Conservation (phyloP, 805 yeast genomes). For the Candida maesae region DNA sequence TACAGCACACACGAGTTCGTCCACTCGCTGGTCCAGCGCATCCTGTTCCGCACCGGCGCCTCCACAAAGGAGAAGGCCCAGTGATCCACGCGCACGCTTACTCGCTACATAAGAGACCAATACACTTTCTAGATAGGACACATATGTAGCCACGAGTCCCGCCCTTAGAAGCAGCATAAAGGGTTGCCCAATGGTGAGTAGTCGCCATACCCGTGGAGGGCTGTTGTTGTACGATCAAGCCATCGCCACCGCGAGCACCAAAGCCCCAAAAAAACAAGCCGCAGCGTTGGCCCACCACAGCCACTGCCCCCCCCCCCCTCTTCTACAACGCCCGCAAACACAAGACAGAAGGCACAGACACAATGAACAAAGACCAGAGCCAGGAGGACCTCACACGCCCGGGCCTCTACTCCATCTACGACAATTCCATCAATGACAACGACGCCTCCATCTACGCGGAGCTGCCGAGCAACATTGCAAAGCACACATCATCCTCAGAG, state of each 20-base stretch:
- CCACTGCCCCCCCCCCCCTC: neutral
- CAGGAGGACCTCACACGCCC: conserved; percentile 16
- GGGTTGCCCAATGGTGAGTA: too few species aligned
- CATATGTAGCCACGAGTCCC: too few species aligned
- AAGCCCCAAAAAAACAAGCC: too few species aligned
- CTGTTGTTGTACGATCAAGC: too few species aligned
- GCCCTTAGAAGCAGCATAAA: too few species aligned
- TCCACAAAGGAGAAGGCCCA: conserved; percentile 5
- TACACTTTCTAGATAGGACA: too few species aligned
- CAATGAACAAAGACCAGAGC: conserved; percentile 3
- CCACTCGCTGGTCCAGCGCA: conserved; percentile 20
- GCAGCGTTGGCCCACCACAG: too few species aligned
- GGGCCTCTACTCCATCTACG: conserved; percentile 15
- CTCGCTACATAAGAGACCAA: too few species aligned
- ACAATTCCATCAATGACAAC: conserved; percentile 10
- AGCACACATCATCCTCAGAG: conserved; percentile 6
- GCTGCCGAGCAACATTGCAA: conserved; percentile 13
- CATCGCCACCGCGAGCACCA: neutral
- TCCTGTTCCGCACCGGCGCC: conserved; percentile 4
- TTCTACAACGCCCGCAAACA: neutral
- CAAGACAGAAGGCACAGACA: neutral
- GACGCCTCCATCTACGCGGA: conserved; percentile 16
- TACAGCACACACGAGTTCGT: conserved; percentile 28
- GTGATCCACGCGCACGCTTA: too few species aligned
- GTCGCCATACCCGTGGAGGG: too few species aligned